Base-by-base conservation (phyloP, 2,329 filamentous ascomycete species). In the Penicillium capsulatum region DNA sequence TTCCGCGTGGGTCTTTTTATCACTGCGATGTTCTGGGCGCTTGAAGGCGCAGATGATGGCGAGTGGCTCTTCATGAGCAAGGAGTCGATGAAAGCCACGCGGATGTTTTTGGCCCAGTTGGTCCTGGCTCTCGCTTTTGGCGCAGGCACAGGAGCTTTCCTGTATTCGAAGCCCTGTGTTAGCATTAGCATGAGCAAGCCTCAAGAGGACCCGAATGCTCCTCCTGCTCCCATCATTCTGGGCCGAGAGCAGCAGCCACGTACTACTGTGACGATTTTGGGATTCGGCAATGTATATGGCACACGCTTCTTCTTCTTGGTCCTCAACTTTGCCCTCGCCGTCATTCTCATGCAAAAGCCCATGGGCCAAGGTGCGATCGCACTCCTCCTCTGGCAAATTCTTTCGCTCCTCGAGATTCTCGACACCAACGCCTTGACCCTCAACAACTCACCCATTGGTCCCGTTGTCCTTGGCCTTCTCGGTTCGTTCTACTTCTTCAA, bases 401-500 rank as follows among this genome's bases (percentile, higher is more conserved):
- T 98, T 45, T 88, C 87, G 8, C 76, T 83, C 1, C 70, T 80
- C 34, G 80, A 83, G 52, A 77, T 83, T 36, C 66, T 83, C 38
- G 77, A 81, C 59, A 78, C 76, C 2, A 81, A 81, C 53, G 68
- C 68, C 22, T 65, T 81, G 1, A 79, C 82, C 11, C 72, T 77
- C 34, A 81, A 81, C 31, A 68, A 67, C 46, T 67, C 65, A 0
- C 75, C 88, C 5, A 84, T 97, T 54, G 91, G 89, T 0, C 90
- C 92, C 14, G 72, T 92, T 27, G 75, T 94, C 47, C 77, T 97
- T 17, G 91, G 82, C 8, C 69, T 97, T n/a, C 79, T 98, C 1
- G 92, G 90, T 44, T 88, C 85, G 57, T 94, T 91, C 66, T 83
- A 96, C 71, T 98, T 83, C 72, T 98, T 98, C 79, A 96, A 94